phyloP scores from a whole-genome alignment of 2,329 filamentous ascomycete species.

The Fusarium solani-melongenae region DNA sequence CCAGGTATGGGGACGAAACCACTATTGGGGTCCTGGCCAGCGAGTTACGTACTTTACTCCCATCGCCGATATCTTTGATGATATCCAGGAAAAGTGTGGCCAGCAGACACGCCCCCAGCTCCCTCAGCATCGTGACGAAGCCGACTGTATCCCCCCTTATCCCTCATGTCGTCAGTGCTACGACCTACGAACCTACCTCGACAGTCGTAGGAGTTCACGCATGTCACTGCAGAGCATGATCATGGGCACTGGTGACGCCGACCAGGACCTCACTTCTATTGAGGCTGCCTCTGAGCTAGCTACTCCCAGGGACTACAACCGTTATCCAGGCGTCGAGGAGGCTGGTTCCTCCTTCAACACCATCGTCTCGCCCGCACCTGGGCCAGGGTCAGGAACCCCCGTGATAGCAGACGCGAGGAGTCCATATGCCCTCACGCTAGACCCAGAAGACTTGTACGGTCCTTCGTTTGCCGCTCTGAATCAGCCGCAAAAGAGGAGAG shows the following conservation, averaged over 20 bases:
- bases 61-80: conserved; percentile 57
- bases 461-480: conserved; percentile 1
- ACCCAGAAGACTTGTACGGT: conserved; percentile 48
- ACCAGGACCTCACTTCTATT: conserved; percentile 54
- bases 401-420: conserved; percentile 50
- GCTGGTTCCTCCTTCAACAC: conserved; percentile 47
- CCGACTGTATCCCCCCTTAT: conserved; percentile 53
- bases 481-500: conserved; percentile 35
- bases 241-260: conserved; percentile 48
- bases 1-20: conserved; percentile 58
- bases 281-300: conserved; percentile 55
- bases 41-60: conserved; percentile 57
- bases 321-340: conserved; percentile 50
- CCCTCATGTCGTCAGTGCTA: conserved; percentile 56
- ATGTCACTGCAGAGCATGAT: conserved; percentile 57
- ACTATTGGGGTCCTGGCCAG: conserved; percentile 55
- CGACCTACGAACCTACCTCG: conserved; percentile 53
- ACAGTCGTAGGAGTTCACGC: conserved; percentile 55
- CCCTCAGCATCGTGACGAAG: conserved; percentile 54
- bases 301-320: conserved; percentile 53
- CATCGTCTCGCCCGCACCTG: conserved; percentile 40
- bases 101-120: conserved; percentile 53
- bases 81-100: conserved; percentile 58
- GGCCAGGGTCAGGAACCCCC: conserved; percentile 41
- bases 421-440: conserved; percentile 52